phyloP scores from a whole-genome alignment of 179 eudicot genomes.

The Beta macrorhiza region DNA sequence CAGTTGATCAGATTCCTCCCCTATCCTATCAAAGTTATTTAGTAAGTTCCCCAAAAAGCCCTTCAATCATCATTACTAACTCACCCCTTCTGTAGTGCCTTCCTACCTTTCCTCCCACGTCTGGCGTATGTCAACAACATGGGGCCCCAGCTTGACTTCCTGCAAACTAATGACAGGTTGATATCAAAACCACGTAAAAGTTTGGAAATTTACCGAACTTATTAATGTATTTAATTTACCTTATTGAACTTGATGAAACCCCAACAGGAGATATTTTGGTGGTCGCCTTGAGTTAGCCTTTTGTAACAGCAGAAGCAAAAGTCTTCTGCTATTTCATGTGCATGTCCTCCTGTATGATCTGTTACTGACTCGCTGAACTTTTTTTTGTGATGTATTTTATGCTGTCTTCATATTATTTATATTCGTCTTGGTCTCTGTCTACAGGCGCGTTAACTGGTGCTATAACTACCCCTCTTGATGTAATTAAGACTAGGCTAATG shows the following conservation, averaged over 20 bases:
- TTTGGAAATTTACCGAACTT: neutral
- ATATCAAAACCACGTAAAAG: neutral
- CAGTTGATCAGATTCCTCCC: too few relatives aligned
- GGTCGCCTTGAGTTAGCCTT: neutral
- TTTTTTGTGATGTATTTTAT: neutral
- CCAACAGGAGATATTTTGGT: neutral
- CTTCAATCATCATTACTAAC: too few relatives aligned
- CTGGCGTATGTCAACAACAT: too few relatives aligned
- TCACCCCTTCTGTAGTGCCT: too few relatives aligned
- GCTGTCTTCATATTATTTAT: neutral
- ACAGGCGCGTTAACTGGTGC: conserved; percentile 92
- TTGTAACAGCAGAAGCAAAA: neutral
- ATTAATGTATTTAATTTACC: neutral
- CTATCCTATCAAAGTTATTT: too few relatives aligned
- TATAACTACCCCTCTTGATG: conserved; percentile 88
- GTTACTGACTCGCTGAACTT: neutral
- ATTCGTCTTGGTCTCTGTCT: conserved; percentile 11
- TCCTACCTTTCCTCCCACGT: too few relatives aligned
- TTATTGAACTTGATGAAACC: neutral
- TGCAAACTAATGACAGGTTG: neutral
- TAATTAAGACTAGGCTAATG: conserved; percentile 88
- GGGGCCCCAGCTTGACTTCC: too few relatives aligned
- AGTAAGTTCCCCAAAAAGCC: too few relatives aligned
- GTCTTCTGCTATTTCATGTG: neutral
- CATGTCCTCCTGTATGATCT: neutral